phyloP scores from a whole-genome alignment of 1,139 yeast species.

The Torulaspora pretoriensis region DNA sequence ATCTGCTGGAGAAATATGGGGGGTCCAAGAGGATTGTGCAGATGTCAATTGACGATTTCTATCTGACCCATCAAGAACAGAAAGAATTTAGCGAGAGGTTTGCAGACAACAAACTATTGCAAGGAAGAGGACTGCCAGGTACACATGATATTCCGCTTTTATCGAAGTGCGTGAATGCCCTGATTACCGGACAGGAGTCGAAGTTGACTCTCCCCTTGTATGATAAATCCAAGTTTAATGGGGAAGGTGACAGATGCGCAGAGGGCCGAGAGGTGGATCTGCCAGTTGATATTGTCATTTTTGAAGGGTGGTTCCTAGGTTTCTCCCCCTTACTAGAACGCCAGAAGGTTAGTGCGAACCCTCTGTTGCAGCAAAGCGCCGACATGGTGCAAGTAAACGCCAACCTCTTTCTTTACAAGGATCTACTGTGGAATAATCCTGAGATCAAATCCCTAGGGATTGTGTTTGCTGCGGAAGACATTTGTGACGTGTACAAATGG shows the following conservation, averaged over 20 bases:
- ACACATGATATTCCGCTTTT: slow-evolving; percentile 67
- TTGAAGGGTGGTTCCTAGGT: slow-evolving; percentile 97
- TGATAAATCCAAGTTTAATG: slow-evolving; percentile 70
- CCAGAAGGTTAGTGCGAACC: slow-evolving; percentile 27
- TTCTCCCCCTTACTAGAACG: slow-evolving; percentile 45
- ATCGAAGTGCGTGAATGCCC: slow-evolving; percentile 29
- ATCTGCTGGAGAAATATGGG: slow-evolving; percentile 41
- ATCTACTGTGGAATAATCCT: slow-evolving; percentile 63
- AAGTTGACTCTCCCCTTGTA: slow-evolving; percentile 51
- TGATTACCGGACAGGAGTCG: slow-evolving; percentile 30
- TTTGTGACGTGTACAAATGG: slow-evolving; percentile 72
- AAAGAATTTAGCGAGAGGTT: slow-evolving; percentile 38
- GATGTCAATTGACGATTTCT: slow-evolving; percentile 83
- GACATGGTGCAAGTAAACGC: slow-evolving; percentile 47
- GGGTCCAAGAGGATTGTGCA: slow-evolving; percentile 42
- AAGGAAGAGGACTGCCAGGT: slow-evolving; percentile 90
- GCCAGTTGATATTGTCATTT: slow-evolving; percentile 59
- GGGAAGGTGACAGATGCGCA: slow-evolving; percentile 71
- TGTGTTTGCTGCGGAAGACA: slow-evolving; percentile 54
- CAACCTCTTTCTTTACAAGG: slow-evolving; percentile 46
- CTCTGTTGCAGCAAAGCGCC: slow-evolving; percentile 12
- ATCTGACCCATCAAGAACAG: slow-evolving; percentile 64
- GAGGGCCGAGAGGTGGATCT: slow-evolving; percentile 31
- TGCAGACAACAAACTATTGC: slow-evolving; percentile 52
- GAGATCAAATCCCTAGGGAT: slow-evolving; percentile 54